phyloP scores from a whole-genome alignment of 371 early-diverging fungal species.

The Encephalitozoon intestinalis region DNA sequence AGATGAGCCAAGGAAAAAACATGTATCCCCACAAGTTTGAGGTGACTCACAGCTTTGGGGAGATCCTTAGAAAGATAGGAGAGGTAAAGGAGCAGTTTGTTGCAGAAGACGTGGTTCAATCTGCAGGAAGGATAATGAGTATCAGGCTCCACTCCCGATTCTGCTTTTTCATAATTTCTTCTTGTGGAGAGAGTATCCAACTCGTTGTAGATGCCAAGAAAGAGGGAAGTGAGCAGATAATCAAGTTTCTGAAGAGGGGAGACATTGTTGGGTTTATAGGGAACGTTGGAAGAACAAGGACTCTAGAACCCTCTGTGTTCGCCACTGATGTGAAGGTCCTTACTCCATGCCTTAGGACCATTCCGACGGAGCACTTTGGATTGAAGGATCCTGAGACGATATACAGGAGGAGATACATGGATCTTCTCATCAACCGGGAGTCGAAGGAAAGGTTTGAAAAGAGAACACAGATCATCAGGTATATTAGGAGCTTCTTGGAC shows the following conservation, averaged over 20 bases:
- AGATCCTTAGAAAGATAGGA: conserved; percentile 7
- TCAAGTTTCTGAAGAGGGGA: conserved; percentile 71
- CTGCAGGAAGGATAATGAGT: conserved; percentile 50
- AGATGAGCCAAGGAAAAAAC: conserved; percentile 2
- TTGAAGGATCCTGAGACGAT: conserved; percentile 82
- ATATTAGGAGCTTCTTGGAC: conserved; percentile 83
- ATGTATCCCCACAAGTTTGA: conserved; percentile 56
- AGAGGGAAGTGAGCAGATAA: neutral
- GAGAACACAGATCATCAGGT: conserved; percentile 80
- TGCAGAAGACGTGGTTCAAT: conserved; percentile 18
- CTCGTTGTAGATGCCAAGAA: conserved; percentile 30
- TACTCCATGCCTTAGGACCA: conserved; percentile 84
- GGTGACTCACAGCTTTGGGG: conserved; percentile 38
- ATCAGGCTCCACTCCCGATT: conserved; percentile 38
- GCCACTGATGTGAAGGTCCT: conserved; percentile 74
- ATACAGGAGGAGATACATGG: conserved; percentile 94
- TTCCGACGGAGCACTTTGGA: conserved; percentile 88
- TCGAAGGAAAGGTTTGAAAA: conserved; percentile 82
- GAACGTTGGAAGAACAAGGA: conserved; percentile 78
- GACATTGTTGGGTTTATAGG: conserved; percentile 93
- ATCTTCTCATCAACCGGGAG: conserved; percentile 90
- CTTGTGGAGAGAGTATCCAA: conserved; percentile 27
- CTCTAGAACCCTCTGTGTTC: conserved; percentile 89
- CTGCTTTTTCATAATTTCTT: conserved; percentile 35
- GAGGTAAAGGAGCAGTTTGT: neutral